These are phyloP conservation scores for Hypoxylon sp. DNA, from an alignment of 2,329 filamentous ascomycete genomes.

Conservation along the genomic window DNA sequence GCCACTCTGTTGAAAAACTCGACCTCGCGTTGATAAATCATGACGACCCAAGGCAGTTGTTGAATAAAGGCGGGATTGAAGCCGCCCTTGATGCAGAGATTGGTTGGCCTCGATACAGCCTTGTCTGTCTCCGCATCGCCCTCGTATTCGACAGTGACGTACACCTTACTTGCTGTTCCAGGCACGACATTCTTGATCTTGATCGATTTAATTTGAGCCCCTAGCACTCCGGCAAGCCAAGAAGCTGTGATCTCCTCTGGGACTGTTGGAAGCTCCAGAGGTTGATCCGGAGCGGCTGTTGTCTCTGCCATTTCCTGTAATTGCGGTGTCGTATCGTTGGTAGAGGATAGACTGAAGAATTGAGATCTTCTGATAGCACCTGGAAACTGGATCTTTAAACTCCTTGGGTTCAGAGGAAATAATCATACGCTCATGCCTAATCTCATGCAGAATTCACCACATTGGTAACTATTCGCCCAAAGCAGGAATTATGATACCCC, in stretches of 20 bases:
- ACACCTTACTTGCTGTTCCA: constrained; percentile 50
- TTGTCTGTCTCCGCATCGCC: constrained; percentile 24
- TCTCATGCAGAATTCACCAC: constrained; percentile 14
- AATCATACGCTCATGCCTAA: not conserved
- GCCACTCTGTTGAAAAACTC: constrained; percentile 51
- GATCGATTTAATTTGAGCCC: constrained; percentile 41
- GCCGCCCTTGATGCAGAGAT: constrained; percentile 50
- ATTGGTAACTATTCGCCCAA: constrained; percentile 11
- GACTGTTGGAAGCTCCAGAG: constrained; percentile 36
- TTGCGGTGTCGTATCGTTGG: not conserved
- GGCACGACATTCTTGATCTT: constrained; percentile 39
- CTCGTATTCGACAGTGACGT: constrained; percentile 43
- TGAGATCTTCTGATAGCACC: not conserved
- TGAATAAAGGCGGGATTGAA: constrained; percentile 50
- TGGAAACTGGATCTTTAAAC: constrained; percentile 17
- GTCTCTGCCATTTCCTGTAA: constrained; percentile 14
- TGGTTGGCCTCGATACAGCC: constrained; percentile 19
- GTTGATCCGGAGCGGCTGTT: not conserved
- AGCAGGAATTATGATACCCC: constrained; percentile 6
- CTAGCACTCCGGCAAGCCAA: constrained; percentile 47
- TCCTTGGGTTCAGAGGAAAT: constrained; percentile 1
- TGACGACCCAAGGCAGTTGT: constrained; percentile 47
- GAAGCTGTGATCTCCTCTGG: constrained; percentile 46
- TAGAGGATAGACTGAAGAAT: constrained; percentile 4
- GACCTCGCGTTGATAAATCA: constrained; percentile 50